These are phyloP conservation scores for Fallopia convolvulus DNA, from an alignment of 148 eudicot genomes.

Conservation along the genomic window DNA sequence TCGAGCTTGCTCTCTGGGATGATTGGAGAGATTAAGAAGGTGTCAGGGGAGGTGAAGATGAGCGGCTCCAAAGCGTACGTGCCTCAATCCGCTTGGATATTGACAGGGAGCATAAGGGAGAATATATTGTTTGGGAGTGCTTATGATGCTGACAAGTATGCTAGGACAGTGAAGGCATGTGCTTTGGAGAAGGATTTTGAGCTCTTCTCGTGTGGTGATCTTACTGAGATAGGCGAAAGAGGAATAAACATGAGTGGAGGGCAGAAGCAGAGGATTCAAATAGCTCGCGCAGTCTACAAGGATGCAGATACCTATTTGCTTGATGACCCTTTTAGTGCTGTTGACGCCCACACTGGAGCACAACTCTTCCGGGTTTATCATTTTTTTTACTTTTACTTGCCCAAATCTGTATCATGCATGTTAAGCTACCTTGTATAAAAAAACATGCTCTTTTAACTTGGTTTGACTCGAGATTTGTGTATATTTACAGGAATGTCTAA, in stretches of 20 bases:
- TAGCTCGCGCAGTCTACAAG: constrained; percentile 50
- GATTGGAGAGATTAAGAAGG: constrained; percentile 39
- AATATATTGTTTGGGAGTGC: constrained; percentile 42
- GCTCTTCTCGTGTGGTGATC: constrained; percentile 43
- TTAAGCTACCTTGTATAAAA: background rate
- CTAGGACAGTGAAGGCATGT: constrained; percentile 48
- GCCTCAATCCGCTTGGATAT: constrained; percentile 58
- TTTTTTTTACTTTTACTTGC: background rate
- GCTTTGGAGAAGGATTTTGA: constrained; percentile 48
- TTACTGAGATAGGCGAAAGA: constrained; percentile 50
- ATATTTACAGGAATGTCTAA: constrained; percentile 63
- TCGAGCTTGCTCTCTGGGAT: constrained; percentile 48
- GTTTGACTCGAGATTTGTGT: background rate
- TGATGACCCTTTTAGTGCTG: constrained; percentile 68
- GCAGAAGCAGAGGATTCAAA: constrained; percentile 57
- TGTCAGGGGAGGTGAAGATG: constrained; percentile 32
- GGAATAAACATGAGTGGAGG: constrained; percentile 72
- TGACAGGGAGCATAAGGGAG: constrained; percentile 45
- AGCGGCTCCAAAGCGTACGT: constrained; percentile 50
- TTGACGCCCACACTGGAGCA: constrained; percentile 62
- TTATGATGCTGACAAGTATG: constrained; percentile 37
- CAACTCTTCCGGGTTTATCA: constrained; percentile 51
- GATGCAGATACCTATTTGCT: constrained; percentile 51
- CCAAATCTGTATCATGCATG: background rate
- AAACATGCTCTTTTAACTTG: background rate